phyloP scores from a whole-genome alignment of 192 early-diverging fungal genomes.

The Backusella morwellensis region DNA sequence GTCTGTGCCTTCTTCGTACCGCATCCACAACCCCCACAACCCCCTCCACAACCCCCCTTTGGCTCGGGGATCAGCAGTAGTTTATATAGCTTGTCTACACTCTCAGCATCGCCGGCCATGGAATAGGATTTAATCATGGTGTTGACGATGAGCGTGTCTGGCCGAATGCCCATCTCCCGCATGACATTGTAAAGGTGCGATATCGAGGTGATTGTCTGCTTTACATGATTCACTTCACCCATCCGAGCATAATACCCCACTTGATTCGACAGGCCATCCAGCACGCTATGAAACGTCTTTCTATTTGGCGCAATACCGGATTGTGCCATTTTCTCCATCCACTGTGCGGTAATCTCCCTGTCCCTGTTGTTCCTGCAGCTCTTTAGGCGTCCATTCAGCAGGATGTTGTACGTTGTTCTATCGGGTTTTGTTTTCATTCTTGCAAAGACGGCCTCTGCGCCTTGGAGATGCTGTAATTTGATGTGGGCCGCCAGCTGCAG shows the following conservation, averaged over 20 bases:
- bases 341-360: neutral
- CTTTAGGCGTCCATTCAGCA: constrained; percentile 11
- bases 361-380: constrained; percentile 1
- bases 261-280: constrained; percentile 13
- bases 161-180: constrained; percentile 6
- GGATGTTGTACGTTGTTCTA: constrained; percentile 19
- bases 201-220: neutral
- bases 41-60: neutral
- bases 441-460: constrained; percentile 3
- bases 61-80: neutral
- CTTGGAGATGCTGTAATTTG: constrained; percentile 3
- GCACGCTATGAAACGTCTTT: constrained; percentile 14
- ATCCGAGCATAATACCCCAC: constrained; percentile 5
- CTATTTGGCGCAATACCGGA: constrained; percentile 11
- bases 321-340: constrained; percentile 23
- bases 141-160: neutral
- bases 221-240: neutral
- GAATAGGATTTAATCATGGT: neutral
- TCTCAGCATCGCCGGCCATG: neutral
- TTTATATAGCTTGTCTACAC: neutral
- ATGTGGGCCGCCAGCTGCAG: constrained; percentile 13
- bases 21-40: constrained; percentile 5
- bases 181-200: constrained; percentile 6
- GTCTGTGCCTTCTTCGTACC: neutral
- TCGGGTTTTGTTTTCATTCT: constrained; percentile 6